Evolutionary conservation across 345 rosid species (phyloP).

Genomic region (Sisymbrium irio): DNA sequence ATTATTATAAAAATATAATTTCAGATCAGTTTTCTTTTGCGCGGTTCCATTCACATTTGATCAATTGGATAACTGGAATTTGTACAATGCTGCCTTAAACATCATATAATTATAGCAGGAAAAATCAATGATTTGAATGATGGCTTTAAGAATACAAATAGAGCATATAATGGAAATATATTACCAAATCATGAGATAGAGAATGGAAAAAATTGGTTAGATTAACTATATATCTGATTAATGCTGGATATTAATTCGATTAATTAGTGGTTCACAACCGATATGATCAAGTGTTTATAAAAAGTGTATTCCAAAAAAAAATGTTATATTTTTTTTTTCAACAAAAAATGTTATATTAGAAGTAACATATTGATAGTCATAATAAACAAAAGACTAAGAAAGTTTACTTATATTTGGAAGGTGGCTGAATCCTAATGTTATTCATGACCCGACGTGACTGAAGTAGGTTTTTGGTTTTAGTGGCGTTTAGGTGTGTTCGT

Average conservation of each 20-base stretch:
- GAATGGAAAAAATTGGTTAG: neutral
- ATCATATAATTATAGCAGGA: neutral
- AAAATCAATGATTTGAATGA: neutral
- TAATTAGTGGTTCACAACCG: neutral
- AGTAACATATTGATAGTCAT: neutral
- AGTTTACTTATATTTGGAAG: too few species aligned
- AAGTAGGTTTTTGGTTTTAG: too few species aligned
- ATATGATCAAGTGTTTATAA: neutral
- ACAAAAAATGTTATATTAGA: neutral
- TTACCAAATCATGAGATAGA: neutral
- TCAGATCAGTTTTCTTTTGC: neutral
- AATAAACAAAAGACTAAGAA: too few species aligned
- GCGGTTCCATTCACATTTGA: neutral
- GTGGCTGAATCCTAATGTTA: too few species aligned
- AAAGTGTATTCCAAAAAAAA: neutral
- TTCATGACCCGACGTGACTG: too few species aligned
- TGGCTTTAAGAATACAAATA: neutral
- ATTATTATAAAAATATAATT: neutral
- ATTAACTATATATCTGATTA: neutral
- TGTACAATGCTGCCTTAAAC: neutral
- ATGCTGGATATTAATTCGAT: too few species aligned
- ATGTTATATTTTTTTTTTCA: neutral
- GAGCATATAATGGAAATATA: neutral
- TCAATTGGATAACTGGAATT: too few species aligned
- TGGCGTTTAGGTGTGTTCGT: too few species aligned